Evolutionary conservation across 2,329 filamentous ascomycete genomes (phyloP).

Genomic region (Sclerotinia borealis): DNA sequence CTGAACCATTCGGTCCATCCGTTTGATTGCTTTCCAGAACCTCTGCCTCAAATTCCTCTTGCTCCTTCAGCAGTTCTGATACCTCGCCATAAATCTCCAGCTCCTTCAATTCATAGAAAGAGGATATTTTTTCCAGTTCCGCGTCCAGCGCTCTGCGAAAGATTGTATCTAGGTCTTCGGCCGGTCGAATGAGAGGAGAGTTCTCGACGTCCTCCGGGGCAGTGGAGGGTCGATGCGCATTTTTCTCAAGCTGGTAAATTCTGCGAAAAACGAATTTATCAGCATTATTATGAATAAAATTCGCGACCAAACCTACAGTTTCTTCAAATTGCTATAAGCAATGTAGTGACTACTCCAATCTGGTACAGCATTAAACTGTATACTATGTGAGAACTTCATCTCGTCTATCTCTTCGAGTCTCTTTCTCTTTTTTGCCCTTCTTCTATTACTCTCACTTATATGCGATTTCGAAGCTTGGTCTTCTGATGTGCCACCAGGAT

Average conservation of each 20-base stretch:
- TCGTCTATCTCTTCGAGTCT: conserved; percentile 70
- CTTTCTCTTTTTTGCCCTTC: conserved; percentile 57
- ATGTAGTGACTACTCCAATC: conserved; percentile 99
- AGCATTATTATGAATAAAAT: neutral
- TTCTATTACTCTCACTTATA: conserved; percentile 29
- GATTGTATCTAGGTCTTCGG: conserved; percentile 67
- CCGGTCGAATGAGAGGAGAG: conserved; percentile 69
- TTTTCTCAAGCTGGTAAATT: conserved; percentile 93
- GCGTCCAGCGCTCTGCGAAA: conserved; percentile 78
- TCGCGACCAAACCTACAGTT: conserved; percentile 59
- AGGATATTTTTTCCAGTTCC: conserved; percentile 89
- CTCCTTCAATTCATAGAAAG: conserved; percentile 88
- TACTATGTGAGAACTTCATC: conserved; percentile 99
- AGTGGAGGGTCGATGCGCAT: conserved; percentile 55
- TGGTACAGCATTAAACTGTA: conserved; percentile 99
- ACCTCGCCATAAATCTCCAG: conserved; percentile 79
- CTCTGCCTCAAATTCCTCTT: conserved; percentile 53
- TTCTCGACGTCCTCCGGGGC: conserved; percentile 68
- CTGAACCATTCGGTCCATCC: conserved; percentile 28
- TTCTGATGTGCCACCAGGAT: conserved; percentile 14
- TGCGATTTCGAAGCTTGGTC: conserved; percentile 4
- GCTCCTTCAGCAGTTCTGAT: conserved; percentile 68
- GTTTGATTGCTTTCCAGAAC: conserved; percentile 24
- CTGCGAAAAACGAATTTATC: conserved; percentile 39
- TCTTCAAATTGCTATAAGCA: conserved; percentile 97